Evolutionary conservation across 257 asterid genomes (phyloP), one percentile per base, ranked within the genome.

Genomic region (Ilex asprella): DNA sequence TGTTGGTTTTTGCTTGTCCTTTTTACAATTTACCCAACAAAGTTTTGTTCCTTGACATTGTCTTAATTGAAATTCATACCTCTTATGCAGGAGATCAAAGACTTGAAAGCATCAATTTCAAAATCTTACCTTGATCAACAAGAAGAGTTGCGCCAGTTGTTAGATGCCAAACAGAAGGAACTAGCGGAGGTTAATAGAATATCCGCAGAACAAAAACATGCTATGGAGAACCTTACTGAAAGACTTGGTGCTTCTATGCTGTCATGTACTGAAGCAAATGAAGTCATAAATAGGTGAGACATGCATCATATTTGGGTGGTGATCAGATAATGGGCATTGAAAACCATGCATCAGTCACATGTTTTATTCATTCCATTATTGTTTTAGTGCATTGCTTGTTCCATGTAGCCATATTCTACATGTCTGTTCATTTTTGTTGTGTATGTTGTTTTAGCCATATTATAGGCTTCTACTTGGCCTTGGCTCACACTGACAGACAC

Each of bases 201-300:
- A 63, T 83, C 84, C 52, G 64, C 94, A 69, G 99, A 87, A 59
- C 97, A 79, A 75, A 93, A 82, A 55, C 95, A 89, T 66, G 81
- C 75, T 30, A 70, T 85, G 41, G 96, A 84, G 59, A 89, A 81
- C 79, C 95, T 93, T 69, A 79, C 72, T 61, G 87, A 85, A 78
- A 80, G 89, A 73, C 95, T 93, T 64, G 39, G 62, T 66, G 92
- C 96, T 71, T 85, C 92, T 74, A 56, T 61, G 76, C 96, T 87
- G 72, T 89, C 97, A 52, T 82, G 86, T 67, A 65, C 73, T 55
- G 97, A 93, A 81, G 95, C 99, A 59, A 89, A 93, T 85, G 97
- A 93, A 77, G 79, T 93, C 66, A 87, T 93, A 67, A 67, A 61
- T 65, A 87, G 99, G 99, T 93, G 69, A 82, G 84, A 66, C 27